Base-by-base conservation (phyloP, 257 asterid genomes). In the Coffea canephora region DNA sequence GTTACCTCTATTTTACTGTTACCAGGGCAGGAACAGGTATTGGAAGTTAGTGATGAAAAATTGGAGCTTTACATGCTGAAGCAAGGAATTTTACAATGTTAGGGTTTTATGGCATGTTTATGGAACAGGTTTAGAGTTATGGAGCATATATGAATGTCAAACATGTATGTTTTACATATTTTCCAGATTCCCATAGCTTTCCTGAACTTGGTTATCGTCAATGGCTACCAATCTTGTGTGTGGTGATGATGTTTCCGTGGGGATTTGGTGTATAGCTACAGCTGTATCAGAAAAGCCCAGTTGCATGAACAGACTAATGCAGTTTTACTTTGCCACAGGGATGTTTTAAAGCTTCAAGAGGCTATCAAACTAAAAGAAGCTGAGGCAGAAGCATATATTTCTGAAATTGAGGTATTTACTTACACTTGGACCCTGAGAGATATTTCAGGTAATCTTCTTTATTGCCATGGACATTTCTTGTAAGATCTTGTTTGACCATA, bases 301-400 rank as follows among this genome's bases (percentile, higher is more conserved):
- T 57, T 36, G 5, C 50, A 57, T 64, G 55, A 31, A n/a, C 45
- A 45, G 69, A 70, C 59, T 4, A 12, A 52, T 69, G 10, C 41
- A 55, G 45, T 69, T 59, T 77, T 84, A 65, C 80, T 74, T 78
- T 78, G n/a, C 52, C 61, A n/a, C 94, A 93, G 99, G 90, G 93
- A 88, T 82, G 94, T 95, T 81, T 87, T 93, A 85, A 96, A 93
- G 91, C 93, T 95, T 77, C 89, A 86, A 85, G 99, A 95, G 88
- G 97, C 97, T 78, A 91, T 93, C 81, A 91, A 90, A 84, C 86
- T 91, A 66, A 93, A 95, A 90, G 97, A 88, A 88, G 92, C 87
- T 61, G 99, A 95, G 84, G 84, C 97, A 8, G 98, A 90, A 64
- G 86, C 97, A 71, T 95, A 88, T 85, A 95, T 95, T 80, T 89